These are phyloP conservation scores for Friedmanniomyces endolithicus DNA, from an alignment of 495 filamentous ascomycete species.

Conservation along the genomic window DNA sequence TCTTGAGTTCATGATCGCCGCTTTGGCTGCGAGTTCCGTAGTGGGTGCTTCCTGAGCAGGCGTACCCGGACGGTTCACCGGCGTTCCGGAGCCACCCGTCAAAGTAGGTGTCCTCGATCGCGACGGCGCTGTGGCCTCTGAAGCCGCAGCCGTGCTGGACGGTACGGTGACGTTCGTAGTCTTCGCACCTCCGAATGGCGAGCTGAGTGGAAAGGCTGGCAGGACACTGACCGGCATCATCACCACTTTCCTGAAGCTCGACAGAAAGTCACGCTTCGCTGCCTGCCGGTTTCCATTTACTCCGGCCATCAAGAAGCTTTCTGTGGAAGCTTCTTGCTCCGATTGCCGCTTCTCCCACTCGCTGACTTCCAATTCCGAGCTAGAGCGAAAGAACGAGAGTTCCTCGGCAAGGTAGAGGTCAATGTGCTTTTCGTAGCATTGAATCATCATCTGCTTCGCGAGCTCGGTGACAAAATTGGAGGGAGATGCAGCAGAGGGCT, in stretches of 20 bases:
- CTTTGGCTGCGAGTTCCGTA: slow-evolving; percentile 87
- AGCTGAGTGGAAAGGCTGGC: slow-evolving; percentile 37
- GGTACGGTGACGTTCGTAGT: slow-evolving; percentile 12
- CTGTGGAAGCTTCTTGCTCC: slow-evolving; percentile 79
- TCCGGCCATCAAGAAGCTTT: slow-evolving; percentile 90
- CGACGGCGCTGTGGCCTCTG: not conserved
- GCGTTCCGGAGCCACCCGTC: slow-evolving; percentile 1
- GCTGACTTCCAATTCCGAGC: slow-evolving; percentile 61
- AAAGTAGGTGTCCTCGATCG: slow-evolving; percentile 20
- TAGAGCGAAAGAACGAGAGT: slow-evolving; percentile 65
- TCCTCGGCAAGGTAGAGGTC: slow-evolving; percentile 92
- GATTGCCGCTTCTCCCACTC: slow-evolving; percentile 85
- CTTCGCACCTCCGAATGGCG: slow-evolving; percentile 39
- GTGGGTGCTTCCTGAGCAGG: slow-evolving; percentile 47
- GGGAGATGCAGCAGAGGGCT: slow-evolving; percentile 47
- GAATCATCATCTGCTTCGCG: slow-evolving; percentile 46
- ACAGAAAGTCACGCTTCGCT: slow-evolving; percentile 91
- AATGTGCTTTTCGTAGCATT: slow-evolving; percentile 78
- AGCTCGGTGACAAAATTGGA: slow-evolving; percentile 42
- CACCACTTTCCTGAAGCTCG: slow-evolving; percentile 95
- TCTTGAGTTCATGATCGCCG: slow-evolving; percentile 86
- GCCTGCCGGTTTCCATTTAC: slow-evolving; percentile 87
- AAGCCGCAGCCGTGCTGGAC: not conserved
- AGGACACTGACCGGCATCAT: slow-evolving; percentile 95
- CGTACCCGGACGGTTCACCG: slow-evolving; percentile 35